Percentiles rank a stretch among this genome's conserved stretches.
Conservation (phyloP, 2,329 filamentous ascomycete genomes). For the Exserohilum rostratum region DNA sequence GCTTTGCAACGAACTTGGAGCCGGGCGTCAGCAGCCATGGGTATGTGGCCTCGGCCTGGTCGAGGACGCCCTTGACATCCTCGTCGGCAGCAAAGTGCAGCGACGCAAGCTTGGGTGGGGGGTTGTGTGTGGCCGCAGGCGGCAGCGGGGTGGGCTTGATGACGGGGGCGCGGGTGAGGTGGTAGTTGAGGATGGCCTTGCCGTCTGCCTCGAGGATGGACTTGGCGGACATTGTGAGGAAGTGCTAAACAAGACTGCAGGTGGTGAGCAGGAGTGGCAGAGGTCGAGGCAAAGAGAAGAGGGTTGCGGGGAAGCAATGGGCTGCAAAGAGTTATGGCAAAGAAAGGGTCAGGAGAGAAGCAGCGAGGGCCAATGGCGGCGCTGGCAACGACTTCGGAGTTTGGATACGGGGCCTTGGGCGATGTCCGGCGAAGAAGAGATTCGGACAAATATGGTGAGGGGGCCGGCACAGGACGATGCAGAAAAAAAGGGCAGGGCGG, state of each 20-base stretch:
- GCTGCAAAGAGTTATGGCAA: conserved; percentile 19
- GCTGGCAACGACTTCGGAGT: conserved; percentile 22
- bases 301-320: conserved; percentile 23
- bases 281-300: conserved; percentile 7
- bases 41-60: conserved; percentile 95
- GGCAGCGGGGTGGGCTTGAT: conserved; percentile 98
- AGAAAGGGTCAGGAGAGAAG: conserved; percentile 5
- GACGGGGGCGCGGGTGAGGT: conserved; percentile 94
- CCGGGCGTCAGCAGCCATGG: conserved; percentile 87
- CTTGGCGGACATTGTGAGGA: conserved; percentile 83
- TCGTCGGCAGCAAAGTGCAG: conserved; percentile 92
- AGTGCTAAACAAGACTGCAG: conserved; percentile 29
- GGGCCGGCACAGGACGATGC: conserved; percentile 25
- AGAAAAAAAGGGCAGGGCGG: conserved; percentile 12
- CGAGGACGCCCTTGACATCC: conserved; percentile 80
- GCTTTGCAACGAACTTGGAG: conserved; percentile 97
- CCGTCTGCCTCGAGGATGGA: conserved; percentile 98
- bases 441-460: conserved; percentile 26
- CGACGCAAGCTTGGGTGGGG: conserved; percentile 86
- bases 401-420: conserved; percentile 21
- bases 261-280: conserved; percentile 30
- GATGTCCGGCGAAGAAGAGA: conserved; percentile 26
- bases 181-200: conserved; percentile 99
- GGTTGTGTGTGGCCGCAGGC: conserved; percentile 83
- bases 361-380: conserved; percentile 10